Evolutionary conservation across 208 protist species (phyloP), one percentile per base, ranked within the genome.

Genomic region (Wallacemonas sp.): DNA sequence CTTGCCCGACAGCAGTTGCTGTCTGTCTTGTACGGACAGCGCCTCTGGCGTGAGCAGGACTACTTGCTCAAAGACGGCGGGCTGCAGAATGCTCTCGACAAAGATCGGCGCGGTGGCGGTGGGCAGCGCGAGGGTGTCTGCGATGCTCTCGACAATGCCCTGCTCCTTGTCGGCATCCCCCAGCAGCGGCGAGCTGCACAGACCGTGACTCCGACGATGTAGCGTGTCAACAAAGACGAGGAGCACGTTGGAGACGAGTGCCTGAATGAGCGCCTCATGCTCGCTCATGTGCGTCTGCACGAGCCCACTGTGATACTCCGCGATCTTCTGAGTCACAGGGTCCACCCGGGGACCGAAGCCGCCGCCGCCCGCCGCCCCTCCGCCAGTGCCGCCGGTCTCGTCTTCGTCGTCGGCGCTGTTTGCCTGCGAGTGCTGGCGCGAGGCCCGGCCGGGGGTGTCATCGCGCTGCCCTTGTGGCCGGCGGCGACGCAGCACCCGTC

Each of bases 101-200:
- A 96, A 63, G 46, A 92, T 75, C n/a, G 90, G 87, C 11, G 75
- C 74, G 20, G 89, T 59, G 0, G 84, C 79, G 0, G 77, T 88
- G 45, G 90, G 70, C 18, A 93, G 68, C 61, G 79, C 86, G 26
- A 96, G 76, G 8, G 79, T 79, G 69, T 96, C 90, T 12, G 90
- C 87, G 59, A 96, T 81, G 77, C 87, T 84, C 78, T 96, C 87
- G 14, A 92, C 83, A 25, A 93, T 81, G 39, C 65, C 71, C 28
- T 67, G 59, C 57, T 88, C 81, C 23, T 72, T 73, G 61, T 57
- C 57, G 54, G 8, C 62, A 67, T 81, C 72, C 8, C 20, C 25
- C 14, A 64, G 57, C 49, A 18, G 16, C 18, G 18, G 33, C 20
- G 36, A 10, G 33, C 76, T 72, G 36, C 76, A 83, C 16, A 74